Conservation (phyloP, 192 early-diverging fungal genomes). For the Backusella morwellensis region DNA sequence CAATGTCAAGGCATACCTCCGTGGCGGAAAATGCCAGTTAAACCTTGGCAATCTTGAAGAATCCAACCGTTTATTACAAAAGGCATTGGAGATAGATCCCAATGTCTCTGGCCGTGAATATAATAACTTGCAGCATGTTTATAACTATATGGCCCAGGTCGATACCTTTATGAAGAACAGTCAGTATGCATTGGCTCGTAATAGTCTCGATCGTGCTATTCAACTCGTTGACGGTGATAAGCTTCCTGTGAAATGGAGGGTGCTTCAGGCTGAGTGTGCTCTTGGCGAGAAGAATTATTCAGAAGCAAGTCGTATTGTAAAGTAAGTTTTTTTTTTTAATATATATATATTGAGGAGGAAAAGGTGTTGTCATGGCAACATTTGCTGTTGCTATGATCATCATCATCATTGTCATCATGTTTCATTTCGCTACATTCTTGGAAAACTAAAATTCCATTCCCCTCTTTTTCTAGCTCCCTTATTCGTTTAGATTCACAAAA, state of each 20-base stretch:
- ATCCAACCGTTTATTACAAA: constrained; percentile 43
- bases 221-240: constrained; percentile 32
- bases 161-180: constrained; percentile 43
- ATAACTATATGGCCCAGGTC: constrained; percentile 45
- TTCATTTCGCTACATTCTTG: neutral
- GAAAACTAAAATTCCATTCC: neutral
- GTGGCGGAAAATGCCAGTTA: constrained; percentile 73
- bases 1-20: constrained; percentile 62
- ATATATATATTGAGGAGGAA: neutral
- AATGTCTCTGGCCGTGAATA: constrained; percentile 38
- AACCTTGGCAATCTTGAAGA: constrained; percentile 68
- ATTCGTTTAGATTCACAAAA: constrained; percentile 63
- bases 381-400: neutral
- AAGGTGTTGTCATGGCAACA: too few relatives aligned
- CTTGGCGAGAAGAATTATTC: constrained; percentile 58
- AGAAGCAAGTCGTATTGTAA: constrained; percentile 61
- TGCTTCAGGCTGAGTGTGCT: constrained; percentile 65
- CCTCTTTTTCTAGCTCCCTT: constrained; percentile 42
- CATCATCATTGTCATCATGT: neutral
- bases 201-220: constrained; percentile 46
- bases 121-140: constrained; percentile 40
- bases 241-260: constrained; percentile 58
- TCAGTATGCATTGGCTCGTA: constrained; percentile 45
- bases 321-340: constrained; percentile 33
- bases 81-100: constrained; percentile 40